Conservation (phyloP, 805 yeast genomes). For the Blastobotrys robertii region DNA sequence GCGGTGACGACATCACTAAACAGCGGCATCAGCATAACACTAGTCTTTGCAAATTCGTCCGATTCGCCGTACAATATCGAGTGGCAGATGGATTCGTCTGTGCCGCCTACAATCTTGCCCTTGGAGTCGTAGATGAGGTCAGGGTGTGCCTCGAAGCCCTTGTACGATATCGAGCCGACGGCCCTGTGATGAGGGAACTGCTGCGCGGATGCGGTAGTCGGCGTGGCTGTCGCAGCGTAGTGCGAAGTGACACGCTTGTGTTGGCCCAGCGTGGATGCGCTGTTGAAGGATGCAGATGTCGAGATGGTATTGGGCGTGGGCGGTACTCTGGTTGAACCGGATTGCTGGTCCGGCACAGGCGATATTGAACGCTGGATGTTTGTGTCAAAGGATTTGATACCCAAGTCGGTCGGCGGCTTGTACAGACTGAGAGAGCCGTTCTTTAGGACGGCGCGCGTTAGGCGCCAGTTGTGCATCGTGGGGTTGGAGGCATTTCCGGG, state of each 20-base stretch:
- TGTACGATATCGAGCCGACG: slow-evolving; percentile 3
- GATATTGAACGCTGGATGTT: slow-evolving; percentile 6
- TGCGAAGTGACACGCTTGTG: no score
- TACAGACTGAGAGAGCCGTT: slow-evolving; percentile 59
- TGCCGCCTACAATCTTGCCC: slow-evolving; percentile 41
- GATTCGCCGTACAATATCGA: slow-evolving; percentile 49
- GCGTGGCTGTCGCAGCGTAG: no score
- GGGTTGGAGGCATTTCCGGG: neutral
- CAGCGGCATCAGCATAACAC: slow-evolving; percentile 47
- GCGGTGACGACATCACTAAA: slow-evolving; percentile 39
- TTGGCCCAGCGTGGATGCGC: no score
- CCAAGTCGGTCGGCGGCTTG: slow-evolving; percentile 44
- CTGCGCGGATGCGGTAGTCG: no score
- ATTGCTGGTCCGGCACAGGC: slow-evolving; percentile 1
- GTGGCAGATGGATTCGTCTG: slow-evolving; percentile 70
- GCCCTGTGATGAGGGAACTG: neutral
- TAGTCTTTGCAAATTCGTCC: slow-evolving; percentile 32
- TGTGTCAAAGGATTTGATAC: slow-evolving; percentile 30
- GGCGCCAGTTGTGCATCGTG: slow-evolving; percentile 25
- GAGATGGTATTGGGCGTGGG: neutral
- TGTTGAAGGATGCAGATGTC: neutral
- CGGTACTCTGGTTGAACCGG: slow-evolving; percentile 4
- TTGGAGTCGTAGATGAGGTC: slow-evolving; percentile 41
- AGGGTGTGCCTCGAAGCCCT: slow-evolving; percentile 44
- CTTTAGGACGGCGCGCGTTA: slow-evolving; percentile 56